Evolutionary conservation across 129 eudicot genomes (phyloP), one percentile per base, ranked within the genome.

Genomic region (Lactuca saligna): DNA sequence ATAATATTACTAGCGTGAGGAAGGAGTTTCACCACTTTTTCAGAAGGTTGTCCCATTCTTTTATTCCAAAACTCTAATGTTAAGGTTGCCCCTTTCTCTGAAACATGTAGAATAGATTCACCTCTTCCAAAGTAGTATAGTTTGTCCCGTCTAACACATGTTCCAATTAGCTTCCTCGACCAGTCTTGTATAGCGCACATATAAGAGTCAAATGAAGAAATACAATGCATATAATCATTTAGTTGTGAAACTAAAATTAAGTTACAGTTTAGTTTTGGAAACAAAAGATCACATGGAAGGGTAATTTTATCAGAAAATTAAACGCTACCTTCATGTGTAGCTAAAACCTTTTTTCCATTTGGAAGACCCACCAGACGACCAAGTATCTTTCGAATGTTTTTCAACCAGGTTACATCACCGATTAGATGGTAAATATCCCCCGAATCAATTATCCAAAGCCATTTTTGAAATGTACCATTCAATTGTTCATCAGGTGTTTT

Each of bases 161-260:
- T 59, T 59, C 41, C 64, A 59, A 59, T 29, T 38, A 31, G 42
- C 39, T 59, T 16, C 64, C 41, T 59, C 64, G 64, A 59, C 10
- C 7, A 38, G 64, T 59, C 42, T 3, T 59, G 17, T 10, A 59
- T 59, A 29, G 17, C 41, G 29, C 64, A 59, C 42, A 59, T 59
- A 59, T 31, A 59, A 9, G 17, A 31, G 4, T 59, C 9, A 59
- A 32, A 32, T 31, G 10, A 9, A 38, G 8, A 5, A 29, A 31
- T 7, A 25, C 13, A 16, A 3, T 17, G 3, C 59, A 54, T 6
- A 17, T 54, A 9, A 54, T 17, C 33, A 17, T 54, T 54, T 17
- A 54, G 15, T 17, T 54, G 59, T 7, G 59, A 17, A 7, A 54
- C 59, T 3, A 4, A 35, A 4, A 35, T 35, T 8, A 39, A 39